These are phyloP conservation scores for Grosmannia clavigera DNA, from an alignment of 2,329 filamentous ascomycete genomes.

Conservation along the genomic window DNA sequence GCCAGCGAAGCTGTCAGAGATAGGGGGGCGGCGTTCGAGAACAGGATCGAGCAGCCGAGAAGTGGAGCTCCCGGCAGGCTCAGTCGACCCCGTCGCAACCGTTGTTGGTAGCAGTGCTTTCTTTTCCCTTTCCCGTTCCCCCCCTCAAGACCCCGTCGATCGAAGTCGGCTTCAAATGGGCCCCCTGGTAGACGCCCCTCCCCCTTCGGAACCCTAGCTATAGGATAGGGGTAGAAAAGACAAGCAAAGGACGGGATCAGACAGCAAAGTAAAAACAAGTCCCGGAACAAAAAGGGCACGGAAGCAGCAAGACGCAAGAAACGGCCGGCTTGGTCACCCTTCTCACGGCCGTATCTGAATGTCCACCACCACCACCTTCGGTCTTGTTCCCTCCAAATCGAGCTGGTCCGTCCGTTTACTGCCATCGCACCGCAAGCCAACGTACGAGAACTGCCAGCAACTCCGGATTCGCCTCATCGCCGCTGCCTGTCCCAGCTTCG, in stretches of 20 bases:
- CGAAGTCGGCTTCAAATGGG: slow-evolving; percentile 2
- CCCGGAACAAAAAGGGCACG: not conserved
- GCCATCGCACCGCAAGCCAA: not conserved
- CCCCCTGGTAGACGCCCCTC: slow-evolving; percentile 6
- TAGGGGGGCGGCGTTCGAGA: not conserved
- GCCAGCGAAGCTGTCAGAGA: not conserved
- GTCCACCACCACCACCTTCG: not conserved
- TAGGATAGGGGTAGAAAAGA: not conserved
- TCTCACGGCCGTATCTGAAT: not conserved
- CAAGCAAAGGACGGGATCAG: not conserved
- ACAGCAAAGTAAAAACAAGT: not conserved
- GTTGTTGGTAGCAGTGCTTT: slow-evolving; percentile 3
- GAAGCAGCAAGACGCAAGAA: not conserved
- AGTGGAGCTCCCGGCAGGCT: slow-evolving; percentile 4
- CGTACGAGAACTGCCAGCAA: not conserved
- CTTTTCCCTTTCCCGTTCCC: not conserved
- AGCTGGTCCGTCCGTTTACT: not conserved
- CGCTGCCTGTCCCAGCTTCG: not conserved
- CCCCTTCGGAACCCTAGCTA: slow-evolving; percentile 3
- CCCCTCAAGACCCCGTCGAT: slow-evolving; percentile 4
- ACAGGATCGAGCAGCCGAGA: slow-evolving; percentile 1
- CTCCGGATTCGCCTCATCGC: not conserved
- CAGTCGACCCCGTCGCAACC: not conserved
- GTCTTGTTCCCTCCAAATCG: not conserved
- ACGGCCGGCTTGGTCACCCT: not conserved